phyloP scores from a whole-genome alignment of 2,329 filamentous ascomycete species.

The Pyricularia pennisetigena region DNA sequence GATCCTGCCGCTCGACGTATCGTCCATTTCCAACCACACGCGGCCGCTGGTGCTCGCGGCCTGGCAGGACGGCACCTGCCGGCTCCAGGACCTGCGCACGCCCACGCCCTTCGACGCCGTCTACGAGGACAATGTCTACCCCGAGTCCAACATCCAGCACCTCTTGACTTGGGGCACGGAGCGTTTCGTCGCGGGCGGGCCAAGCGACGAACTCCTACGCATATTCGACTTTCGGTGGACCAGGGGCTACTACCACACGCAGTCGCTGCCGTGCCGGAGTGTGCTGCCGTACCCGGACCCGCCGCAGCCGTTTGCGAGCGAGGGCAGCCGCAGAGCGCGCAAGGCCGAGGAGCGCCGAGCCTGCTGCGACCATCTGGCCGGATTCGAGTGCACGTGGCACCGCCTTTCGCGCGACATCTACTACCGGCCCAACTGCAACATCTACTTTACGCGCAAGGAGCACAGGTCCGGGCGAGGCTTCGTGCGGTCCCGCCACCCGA shows the following conservation, averaged over 20 bases:
- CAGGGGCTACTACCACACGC: slow-evolving; percentile 36
- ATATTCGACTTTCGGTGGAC: slow-evolving; percentile 45
- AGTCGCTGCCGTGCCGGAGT: slow-evolving; percentile 33
- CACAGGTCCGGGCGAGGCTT: slow-evolving; percentile 8
- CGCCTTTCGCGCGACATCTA: slow-evolving; percentile 27
- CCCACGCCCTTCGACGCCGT: slow-evolving; percentile 33
- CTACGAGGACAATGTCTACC: slow-evolving; percentile 43
- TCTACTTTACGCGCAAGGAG: slow-evolving; percentile 28
- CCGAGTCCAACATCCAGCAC: slow-evolving; percentile 32
- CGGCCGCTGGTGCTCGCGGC: slow-evolving; percentile 33
- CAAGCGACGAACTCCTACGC: slow-evolving; percentile 30
- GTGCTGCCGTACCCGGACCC: slow-evolving; percentile 25
- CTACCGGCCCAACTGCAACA: slow-evolving; percentile 38
- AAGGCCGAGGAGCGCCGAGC: slow-evolving; percentile 7
- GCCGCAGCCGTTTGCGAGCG: slow-evolving; percentile 16
- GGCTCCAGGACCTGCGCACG: slow-evolving; percentile 39
- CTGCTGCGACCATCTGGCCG: slow-evolving; percentile 23
- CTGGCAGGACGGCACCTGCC: slow-evolving; percentile 42
- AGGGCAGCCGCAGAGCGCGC: slow-evolving; percentile 11
- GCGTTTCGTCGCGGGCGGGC: slow-evolving; percentile 39
- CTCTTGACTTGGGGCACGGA: slow-evolving; percentile 39
- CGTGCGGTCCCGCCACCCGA: slow-evolving; percentile 7
- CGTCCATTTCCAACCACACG: background rate
- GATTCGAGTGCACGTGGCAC: slow-evolving; percentile 36
- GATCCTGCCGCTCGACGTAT: slow-evolving; percentile 1